These are phyloP conservation scores for Arthrobotrys sphaeroides DNA, from an alignment of 2,329 filamentous ascomycete species.

Conservation along the genomic window DNA sequence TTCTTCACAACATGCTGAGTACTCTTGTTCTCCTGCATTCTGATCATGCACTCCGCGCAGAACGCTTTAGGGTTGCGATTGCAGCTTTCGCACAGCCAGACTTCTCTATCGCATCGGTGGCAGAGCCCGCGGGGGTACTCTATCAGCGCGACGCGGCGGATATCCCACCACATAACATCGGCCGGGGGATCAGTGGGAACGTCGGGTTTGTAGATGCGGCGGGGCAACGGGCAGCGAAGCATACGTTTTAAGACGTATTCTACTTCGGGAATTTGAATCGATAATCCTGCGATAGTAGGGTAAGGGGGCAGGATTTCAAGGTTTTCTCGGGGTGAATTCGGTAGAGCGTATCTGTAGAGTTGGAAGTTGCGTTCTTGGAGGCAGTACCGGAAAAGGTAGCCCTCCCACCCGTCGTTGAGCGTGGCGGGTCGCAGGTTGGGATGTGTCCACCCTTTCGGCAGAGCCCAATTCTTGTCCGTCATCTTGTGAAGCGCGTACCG, in stretches of 20 bases:
- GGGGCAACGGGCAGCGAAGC: conserved; percentile 43
- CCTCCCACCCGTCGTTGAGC: conserved; percentile 29
- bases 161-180: conserved; percentile 40
- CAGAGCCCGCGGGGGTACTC: conserved; percentile 42
- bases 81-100: conserved; percentile 45
- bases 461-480: conserved; percentile 68
- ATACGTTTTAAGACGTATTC: conserved; percentile 42
- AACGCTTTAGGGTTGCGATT: conserved; percentile 45
- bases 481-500: conserved; percentile 76
- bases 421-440: background rate
- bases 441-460: conserved; percentile 64
- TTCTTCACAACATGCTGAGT: too few relatives aligned
- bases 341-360: conserved; percentile 14
- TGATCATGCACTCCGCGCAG: conserved; percentile 45
- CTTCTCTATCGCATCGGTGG: conserved; percentile 32
- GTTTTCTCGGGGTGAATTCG: conserved; percentile 25
- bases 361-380: conserved; percentile 44
- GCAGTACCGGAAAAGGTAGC: conserved; percentile 41
- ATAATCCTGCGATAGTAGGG: conserved; percentile 8
- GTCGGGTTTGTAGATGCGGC: conserved; percentile 24
- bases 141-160: conserved; percentile 30
- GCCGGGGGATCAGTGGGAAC: background rate
- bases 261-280: conserved; percentile 27
- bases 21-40: conserved; percentile 11
- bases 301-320: conserved; percentile 20